phyloP scores from a whole-genome alignment of 176 grass and related monocot genomes.

The Avena sativa region DNA sequence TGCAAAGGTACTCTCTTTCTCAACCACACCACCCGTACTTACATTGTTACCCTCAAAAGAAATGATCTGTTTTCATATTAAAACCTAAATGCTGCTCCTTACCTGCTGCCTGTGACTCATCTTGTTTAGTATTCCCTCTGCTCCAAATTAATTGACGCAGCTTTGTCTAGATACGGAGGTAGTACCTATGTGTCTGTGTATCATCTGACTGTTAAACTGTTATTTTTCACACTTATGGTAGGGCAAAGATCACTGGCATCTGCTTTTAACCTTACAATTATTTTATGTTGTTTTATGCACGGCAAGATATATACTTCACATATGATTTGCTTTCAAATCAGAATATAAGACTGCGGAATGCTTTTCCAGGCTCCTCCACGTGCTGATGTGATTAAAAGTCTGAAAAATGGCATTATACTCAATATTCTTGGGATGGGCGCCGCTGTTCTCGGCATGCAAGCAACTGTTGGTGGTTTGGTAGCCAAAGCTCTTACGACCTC shows the following conservation, averaged over 20 bases:
- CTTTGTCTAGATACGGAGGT: no score
- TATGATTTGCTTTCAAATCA: neutral
- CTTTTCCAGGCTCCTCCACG: conserved; percentile 91
- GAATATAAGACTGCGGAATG: conserved; percentile 1
- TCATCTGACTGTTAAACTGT: conserved; percentile 3
- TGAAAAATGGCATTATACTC: conserved; percentile 87
- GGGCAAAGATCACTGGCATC: neutral
- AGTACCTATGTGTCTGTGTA: neutral
- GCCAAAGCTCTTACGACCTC: conserved; percentile 94
- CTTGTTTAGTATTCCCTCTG: neutral
- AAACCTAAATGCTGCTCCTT: neutral
- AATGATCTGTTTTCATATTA: neutral
- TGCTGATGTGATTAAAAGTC: conserved; percentile 81
- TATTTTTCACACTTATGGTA: conserved; percentile 15
- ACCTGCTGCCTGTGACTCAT: neutral
- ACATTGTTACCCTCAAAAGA: conserved; percentile 2
- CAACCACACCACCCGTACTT: neutral
- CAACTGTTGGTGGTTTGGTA: conserved; percentile 91
- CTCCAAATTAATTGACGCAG: no score
- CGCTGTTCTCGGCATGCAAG: conserved; percentile 95
- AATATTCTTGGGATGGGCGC: conserved; percentile 93
- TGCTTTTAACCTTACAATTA: neutral
- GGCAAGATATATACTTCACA: conserved; percentile 13
- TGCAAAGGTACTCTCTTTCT: conserved; percentile 67
- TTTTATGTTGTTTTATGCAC: conserved; percentile 2